Conservation (phyloP, 164 flowering plant species). For the Stephania yunnanensis region DNA sequence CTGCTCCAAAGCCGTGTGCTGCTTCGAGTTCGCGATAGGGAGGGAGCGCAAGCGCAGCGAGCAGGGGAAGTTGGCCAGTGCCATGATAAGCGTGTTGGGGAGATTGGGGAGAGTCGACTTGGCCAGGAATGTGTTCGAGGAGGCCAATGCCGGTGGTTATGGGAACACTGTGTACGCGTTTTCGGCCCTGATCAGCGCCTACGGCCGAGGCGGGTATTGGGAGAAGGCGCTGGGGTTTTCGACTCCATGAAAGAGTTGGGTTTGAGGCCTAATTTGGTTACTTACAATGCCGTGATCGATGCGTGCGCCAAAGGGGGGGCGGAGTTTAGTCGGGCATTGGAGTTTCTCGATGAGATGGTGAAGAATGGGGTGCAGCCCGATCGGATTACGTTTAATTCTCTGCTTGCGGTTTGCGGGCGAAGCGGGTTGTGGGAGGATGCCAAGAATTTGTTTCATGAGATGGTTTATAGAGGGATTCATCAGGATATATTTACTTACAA, state of each 20-base stretch:
- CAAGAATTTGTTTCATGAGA: conserved; percentile 56
- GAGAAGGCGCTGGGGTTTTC: conserved; percentile 66
- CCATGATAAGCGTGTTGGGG: conserved; percentile 85
- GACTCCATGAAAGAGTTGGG: conserved; percentile 64
- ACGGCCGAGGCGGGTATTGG: conserved; percentile 67
- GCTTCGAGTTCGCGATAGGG: conserved; percentile 63
- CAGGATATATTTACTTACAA: conserved; percentile 88
- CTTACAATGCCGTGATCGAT: conserved; percentile 93
- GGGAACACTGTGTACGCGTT: conserved; percentile 86
- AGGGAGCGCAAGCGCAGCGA: conserved; percentile 51
- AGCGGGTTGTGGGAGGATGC: conserved; percentile 87
- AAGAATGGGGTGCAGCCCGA: conserved; percentile 72
- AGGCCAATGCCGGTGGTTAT: conserved; percentile 58
- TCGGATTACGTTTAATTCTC: conserved; percentile 84
- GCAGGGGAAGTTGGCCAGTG: conserved; percentile 77
- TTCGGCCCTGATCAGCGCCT: conserved; percentile 86
- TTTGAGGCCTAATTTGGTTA: conserved; percentile 84
- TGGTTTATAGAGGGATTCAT: conserved; percentile 66
- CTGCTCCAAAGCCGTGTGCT: conserved; percentile 47
- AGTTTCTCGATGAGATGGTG: conserved; percentile 75
- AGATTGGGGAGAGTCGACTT: conserved; percentile 71
- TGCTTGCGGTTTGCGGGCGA: conserved; percentile 86
- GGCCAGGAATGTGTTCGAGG: conserved; percentile 60
- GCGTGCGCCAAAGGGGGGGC: conserved; percentile 97
- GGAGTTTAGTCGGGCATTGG: conserved; percentile 48